These are phyloP conservation scores for Penicillium herquei DNA, from an alignment of 495 filamentous ascomycete species.

Conservation along the genomic window DNA sequence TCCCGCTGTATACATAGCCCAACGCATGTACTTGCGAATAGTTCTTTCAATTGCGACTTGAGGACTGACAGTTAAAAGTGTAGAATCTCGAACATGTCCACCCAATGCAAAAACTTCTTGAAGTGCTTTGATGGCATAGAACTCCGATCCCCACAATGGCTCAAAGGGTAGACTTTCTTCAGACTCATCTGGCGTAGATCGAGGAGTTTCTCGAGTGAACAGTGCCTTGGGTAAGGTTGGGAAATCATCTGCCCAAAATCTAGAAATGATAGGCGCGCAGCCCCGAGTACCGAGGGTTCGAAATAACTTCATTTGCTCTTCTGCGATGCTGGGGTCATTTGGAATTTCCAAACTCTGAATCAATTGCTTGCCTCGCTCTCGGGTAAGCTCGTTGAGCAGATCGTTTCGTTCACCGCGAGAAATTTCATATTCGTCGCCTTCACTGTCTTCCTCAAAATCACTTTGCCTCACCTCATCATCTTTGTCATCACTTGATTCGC, in stretches of 20 bases:
- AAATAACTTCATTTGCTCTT: constrained; percentile 55
- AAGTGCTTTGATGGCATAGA: constrained; percentile 41
- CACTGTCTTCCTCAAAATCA: neutral
- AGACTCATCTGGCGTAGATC: neutral
- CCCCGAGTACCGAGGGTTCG: constrained; percentile 55
- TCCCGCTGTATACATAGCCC: constrained; percentile 41
- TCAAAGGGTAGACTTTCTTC: constrained; percentile 47
- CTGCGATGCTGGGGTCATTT: constrained; percentile 35
- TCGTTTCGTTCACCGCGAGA: neutral
- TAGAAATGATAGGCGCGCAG: constrained; percentile 56
- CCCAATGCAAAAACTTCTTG: constrained; percentile 35
- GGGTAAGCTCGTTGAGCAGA: constrained; percentile 27
- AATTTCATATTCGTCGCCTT: neutral
- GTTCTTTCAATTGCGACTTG: constrained; percentile 31
- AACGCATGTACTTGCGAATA: constrained; percentile 40
- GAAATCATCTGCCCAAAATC: constrained; percentile 60
- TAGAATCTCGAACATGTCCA: constrained; percentile 41
- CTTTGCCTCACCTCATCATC: neutral
- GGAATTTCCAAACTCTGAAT: constrained; percentile 27
- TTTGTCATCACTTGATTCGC: neutral
- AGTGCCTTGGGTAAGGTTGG: constrained; percentile 55
- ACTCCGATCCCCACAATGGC: constrained; percentile 29
- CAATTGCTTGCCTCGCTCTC: constrained; percentile 30
- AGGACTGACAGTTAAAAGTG: constrained; percentile 20
- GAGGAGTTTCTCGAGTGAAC: constrained; percentile 36